phyloP scores from a whole-genome alignment of 345 rosid species.

The Nephelium lappaceum region DNA sequence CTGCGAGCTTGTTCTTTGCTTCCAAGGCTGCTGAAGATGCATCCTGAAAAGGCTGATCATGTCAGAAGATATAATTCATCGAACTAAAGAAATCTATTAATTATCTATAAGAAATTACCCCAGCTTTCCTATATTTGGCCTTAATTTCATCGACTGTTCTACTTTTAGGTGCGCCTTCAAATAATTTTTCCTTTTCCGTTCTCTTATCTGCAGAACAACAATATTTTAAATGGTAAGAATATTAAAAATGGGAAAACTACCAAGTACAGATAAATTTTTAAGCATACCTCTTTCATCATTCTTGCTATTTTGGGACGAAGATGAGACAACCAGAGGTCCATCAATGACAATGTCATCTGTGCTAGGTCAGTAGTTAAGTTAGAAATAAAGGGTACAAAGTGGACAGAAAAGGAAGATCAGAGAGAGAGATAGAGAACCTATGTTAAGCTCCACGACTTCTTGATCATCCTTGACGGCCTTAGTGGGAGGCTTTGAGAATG shows the following conservation, averaged over 20 bases:
- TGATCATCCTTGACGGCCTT: conserved; percentile 29
- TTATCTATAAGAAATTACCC: conserved; percentile 36
- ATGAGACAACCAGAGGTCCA: conserved; percentile 44
- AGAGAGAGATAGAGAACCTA: conserved; percentile 55
- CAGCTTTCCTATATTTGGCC: conserved; percentile 76
- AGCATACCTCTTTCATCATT: conserved; percentile 51
- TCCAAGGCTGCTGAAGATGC: conserved; percentile 69
- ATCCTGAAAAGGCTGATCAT: conserved; percentile 47
- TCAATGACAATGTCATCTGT: conserved; percentile 82
- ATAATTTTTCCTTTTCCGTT: conserved; percentile 60
- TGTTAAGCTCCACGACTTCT: conserved; percentile 53
- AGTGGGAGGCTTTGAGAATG: conserved; percentile 55
- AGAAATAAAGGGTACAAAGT: conserved; percentile 13
- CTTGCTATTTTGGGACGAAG: conserved; percentile 41
- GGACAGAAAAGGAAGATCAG: conserved; percentile 10
- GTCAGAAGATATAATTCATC: conserved; percentile 25
- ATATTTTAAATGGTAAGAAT: conserved; percentile 10
- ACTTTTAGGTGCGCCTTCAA: conserved; percentile 72
- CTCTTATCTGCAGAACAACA: conserved; percentile 49
- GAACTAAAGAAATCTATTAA: background rate
- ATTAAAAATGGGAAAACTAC: background rate
- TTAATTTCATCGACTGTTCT: conserved; percentile 86
- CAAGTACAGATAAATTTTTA: background rate
- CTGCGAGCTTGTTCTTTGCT: conserved; percentile 73
- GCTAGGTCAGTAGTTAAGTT: conserved; percentile 27